These are phyloP conservation scores for Fragilariopsis cylindrus DNA, from an alignment of 108 stramenopile species.

Conservation along the genomic window DNA sequence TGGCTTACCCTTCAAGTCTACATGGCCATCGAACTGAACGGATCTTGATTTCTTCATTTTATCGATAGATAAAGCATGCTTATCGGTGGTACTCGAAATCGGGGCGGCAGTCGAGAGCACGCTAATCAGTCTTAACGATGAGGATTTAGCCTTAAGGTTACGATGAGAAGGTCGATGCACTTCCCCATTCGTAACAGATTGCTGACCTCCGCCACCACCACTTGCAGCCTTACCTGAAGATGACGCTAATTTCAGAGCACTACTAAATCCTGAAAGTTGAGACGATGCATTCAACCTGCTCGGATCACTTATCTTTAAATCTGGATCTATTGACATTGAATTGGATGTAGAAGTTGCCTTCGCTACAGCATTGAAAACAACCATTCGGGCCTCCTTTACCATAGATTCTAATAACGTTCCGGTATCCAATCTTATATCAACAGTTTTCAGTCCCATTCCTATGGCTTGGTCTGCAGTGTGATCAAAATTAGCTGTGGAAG, in stretches of 20 bases:
- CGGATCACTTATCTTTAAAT: background rate
- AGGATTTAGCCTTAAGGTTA: conserved; percentile 40
- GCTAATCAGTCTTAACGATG: conserved; percentile 46
- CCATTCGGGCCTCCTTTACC: conserved; percentile 62
- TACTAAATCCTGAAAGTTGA: background rate
- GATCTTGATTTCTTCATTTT: conserved; percentile 49
- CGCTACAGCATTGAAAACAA: conserved; percentile 66
- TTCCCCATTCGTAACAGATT: background rate
- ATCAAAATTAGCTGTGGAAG: conserved; percentile 27
- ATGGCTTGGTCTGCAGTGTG: conserved; percentile 8
- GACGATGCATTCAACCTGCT: background rate
- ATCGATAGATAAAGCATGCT: conserved; percentile 4
- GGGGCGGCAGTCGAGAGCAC: conserved; percentile 27
- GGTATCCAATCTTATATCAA: conserved; percentile 51
- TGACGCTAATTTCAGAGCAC: background rate
- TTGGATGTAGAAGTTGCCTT: conserved; percentile 42
- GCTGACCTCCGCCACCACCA: background rate
- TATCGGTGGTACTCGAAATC: too few relatives aligned
- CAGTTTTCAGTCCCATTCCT: conserved; percentile 30
- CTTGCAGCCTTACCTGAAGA: conserved; percentile 7
- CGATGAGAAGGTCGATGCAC: conserved; percentile 5
- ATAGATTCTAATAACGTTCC: conserved; percentile 49
- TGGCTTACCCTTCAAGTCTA: conserved; percentile 25
- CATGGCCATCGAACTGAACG: conserved; percentile 43
- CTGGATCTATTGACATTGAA: background rate